Evolutionary conservation across 345 rosid genomes (phyloP).

Genomic region (Odontarrhena argentea): DNA sequence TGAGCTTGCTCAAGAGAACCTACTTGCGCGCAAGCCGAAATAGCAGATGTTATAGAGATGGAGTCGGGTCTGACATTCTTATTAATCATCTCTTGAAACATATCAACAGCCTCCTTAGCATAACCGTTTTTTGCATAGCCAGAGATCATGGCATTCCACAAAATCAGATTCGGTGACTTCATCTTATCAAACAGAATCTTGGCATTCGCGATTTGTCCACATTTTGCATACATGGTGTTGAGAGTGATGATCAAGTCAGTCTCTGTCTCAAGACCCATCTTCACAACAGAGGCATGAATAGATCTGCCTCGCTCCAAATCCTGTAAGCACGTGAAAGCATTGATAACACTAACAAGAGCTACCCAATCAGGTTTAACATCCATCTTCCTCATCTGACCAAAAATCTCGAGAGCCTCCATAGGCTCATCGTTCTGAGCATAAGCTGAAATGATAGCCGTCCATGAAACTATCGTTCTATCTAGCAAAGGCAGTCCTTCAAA

Average conservation of each 20-base stretch:
- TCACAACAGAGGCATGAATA: constrained; percentile 55
- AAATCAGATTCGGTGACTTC: constrained; percentile 53
- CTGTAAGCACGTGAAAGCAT: constrained; percentile 59
- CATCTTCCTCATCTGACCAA: constrained; percentile 53
- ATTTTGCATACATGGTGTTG: constrained; percentile 71
- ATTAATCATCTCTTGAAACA: constrained; percentile 54
- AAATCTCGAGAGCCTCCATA: constrained; percentile 57
- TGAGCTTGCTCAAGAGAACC: constrained; percentile 67
- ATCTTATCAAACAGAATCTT: constrained; percentile 55
- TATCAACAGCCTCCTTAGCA: constrained; percentile 57
- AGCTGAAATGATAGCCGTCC: constrained; percentile 73
- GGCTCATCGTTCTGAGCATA: constrained; percentile 69
- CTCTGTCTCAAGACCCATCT: constrained; percentile 62
- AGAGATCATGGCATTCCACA: constrained; percentile 81
- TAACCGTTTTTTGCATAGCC: constrained; percentile 73
- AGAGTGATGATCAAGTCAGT: constrained; percentile 67
- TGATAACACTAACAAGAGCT: constrained; percentile 65
- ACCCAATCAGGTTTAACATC: constrained; percentile 63
- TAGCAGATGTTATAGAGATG: constrained; percentile 56
- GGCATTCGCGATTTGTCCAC: constrained; percentile 58
- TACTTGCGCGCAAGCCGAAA: constrained; percentile 66
- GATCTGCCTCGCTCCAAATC: constrained; percentile 59
- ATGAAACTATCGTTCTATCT: constrained; percentile 60
- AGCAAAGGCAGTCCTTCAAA: constrained; percentile 49
- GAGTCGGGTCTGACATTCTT: constrained; percentile 52